Base-by-base conservation (phyloP, 768 basidiomycete species). In the Filobasidium wieringae region DNA sequence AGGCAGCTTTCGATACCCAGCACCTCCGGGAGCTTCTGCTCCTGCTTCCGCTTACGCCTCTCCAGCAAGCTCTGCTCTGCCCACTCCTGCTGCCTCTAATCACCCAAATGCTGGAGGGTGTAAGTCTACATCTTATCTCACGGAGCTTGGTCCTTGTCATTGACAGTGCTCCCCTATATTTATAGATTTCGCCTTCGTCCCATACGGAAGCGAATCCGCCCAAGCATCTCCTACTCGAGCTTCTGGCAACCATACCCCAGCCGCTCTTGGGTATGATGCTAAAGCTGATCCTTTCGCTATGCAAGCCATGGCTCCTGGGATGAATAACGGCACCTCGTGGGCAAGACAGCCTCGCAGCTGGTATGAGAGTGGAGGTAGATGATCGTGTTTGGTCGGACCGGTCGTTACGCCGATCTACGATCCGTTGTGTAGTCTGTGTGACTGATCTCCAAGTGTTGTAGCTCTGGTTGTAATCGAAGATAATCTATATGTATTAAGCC, bases 261-360 rank as follows among this genome's bases (percentile, higher is more conserved):
- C 43, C 22, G 22, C 43, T 47, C 22, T 27, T 47, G 15, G 22
- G 22, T 47, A 47, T 22, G 29, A 47, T 27, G 43, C 43, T 24
- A 47, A 47, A 27, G 29, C 5, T 47, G 43, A 47, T 47, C 43
- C 43, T 47, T 47, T 47, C n/a, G 43, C 43, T 47, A 47, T 47
- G 43, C 43, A 47, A 47, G 43, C 43, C 22, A 47, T 47, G 43
- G 43, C 43, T 47, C n/a, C n/a, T n/a, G n/a, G n/a, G n/a, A n/a
- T n/a, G n/a, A n/a, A n/a, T n/a, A n/a, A n/a, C n/a, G n/a, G n/a
- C n/a, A n/a, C n/a, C n/a, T n/a, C n/a, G n/a, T n/a, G n/a, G n/a
- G n/a, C n/a, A n/a, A n/a, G n/a, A n/a, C n/a, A n/a, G n/a, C n/a
- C n/a, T n/a, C n/a, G n/a, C n/a, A n/a, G n/a, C n/a, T n/a, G n/a